Evolutionary conservation across 768 basidiomycete genomes (phyloP), one percentile per base, ranked within the genome.

Genomic region (Mycena maculata): DNA sequence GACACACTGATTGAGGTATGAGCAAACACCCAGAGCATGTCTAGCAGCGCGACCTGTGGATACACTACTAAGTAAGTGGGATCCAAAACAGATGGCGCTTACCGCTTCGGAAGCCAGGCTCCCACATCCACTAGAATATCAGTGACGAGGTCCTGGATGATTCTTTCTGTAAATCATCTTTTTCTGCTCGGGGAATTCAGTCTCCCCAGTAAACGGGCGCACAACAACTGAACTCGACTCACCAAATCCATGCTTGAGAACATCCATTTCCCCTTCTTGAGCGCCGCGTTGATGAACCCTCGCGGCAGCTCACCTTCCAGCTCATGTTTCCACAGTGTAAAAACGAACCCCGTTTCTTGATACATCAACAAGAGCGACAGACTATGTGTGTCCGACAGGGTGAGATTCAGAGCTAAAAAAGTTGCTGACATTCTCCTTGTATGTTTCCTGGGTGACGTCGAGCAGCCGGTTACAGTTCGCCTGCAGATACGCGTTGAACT

Each of bases 391-490:
- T 92, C 87, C 0, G 88, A 81, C 16, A 95, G 78, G 0, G 79
- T 80, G 18, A 82, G 81, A 64, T 87, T 87, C 38, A 95, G 81
- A 59, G 90, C 85, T 67, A 90, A 89, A 57, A 98, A 94, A 73
- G n/a, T 99, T 97, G 18, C 88, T 86, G 47, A 97, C 85, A 70
- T 97, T 97, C 77, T 99, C 96, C 72, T 92, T 94, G 81, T 92
- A 98, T 0, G 96, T 96, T 76, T 95, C 95, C 3, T 98, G 87
- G 2, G 97, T 98, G 9, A 99, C 95, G 69, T 99, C 97, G 33
- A 99, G 89, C 12, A 97, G 83, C 30, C 88, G 88, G 70, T 95
- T 93, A 73, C 85, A 86, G 66, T 93, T 92, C 3, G 94, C 92
- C 87, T 92, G 49, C 9, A 54, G 39, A 41, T 30, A 33, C 27